A percentile compares a stretch with the other conserved stretches of the same genome.
Conservation (phyloP, 2,329 filamentous ascomycete species). For the Alternaria sp. region DNA sequence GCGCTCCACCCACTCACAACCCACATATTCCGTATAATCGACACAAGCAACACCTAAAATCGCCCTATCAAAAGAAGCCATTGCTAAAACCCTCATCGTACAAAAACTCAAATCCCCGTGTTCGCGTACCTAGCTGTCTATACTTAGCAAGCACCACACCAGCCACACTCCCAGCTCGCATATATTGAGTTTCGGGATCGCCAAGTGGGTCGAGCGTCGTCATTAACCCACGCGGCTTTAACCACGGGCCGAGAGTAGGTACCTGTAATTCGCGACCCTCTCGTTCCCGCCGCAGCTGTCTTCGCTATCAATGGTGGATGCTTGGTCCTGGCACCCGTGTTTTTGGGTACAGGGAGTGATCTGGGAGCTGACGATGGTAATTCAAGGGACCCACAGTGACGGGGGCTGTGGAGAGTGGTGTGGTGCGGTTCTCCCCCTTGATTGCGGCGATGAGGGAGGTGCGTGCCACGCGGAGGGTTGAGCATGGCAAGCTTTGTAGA, state of each 20-base stretch:
- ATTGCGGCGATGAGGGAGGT: neutral
- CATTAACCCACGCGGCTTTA: conserved; percentile 3
- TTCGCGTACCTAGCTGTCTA: neutral
- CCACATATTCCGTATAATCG: neutral
- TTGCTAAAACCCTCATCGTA: neutral
- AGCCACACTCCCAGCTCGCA: neutral
- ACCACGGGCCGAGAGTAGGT: neutral
- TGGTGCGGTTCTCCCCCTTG: neutral
- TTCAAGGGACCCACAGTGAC: neutral
- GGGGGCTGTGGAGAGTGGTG: neutral
- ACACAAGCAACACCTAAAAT: no score
- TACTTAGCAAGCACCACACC: neutral
- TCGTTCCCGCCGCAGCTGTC: neutral
- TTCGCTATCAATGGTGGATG: neutral
- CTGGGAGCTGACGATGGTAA: neutral
- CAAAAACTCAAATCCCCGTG: neutral
- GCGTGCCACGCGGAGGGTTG: neutral
- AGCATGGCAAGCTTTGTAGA: neutral
- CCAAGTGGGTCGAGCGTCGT: conserved; percentile 3
- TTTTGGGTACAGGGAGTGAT: neutral
- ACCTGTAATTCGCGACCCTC: neutral
- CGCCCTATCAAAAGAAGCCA: no score
- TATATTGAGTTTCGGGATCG: neutral
- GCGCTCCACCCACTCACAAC: neutral
- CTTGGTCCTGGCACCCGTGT: neutral